Conservation (phyloP, 108 stramenopile genomes). For the Chaetoceros muelleri region DNA sequence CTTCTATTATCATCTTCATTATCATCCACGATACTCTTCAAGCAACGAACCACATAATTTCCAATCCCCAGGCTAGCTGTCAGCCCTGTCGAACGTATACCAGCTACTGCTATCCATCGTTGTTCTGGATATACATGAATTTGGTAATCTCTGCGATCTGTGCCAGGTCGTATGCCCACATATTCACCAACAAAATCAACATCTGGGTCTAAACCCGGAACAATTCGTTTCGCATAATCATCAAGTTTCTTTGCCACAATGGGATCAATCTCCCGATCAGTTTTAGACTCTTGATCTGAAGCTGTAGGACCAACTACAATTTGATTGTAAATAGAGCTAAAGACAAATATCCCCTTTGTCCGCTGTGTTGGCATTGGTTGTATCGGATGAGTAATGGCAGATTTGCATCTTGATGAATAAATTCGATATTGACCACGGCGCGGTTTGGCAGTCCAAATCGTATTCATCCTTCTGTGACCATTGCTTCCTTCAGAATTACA, state of each 20-base stretch:
- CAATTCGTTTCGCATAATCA: constrained; percentile 18
- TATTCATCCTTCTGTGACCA: no score
- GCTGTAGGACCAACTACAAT: constrained; percentile 83
- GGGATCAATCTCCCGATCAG: constrained; percentile 35
- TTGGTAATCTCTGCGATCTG: constrained; percentile 65
- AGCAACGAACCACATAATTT: constrained; percentile 36
- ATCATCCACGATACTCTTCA: constrained; percentile 16
- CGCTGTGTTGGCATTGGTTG: constrained; percentile 69
- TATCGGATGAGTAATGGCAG: constrained; percentile 41
- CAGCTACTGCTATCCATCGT: constrained; percentile 58
- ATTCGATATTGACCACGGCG: constrained; percentile 63
- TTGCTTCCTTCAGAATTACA: neutral
- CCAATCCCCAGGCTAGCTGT: constrained; percentile 73
- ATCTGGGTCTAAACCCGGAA: constrained; percentile 23
- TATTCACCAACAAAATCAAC: constrained; percentile 45
- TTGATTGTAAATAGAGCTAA: constrained; percentile 61
- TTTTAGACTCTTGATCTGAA: constrained; percentile 40
- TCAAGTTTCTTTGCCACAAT: constrained; percentile 32
- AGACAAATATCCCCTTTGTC: constrained; percentile 76
- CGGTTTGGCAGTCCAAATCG: constrained; percentile 31
- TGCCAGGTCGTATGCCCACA: constrained; percentile 73
- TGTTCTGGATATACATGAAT: constrained; percentile 25
- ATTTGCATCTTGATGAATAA: constrained; percentile 17
- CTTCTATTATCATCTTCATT: neutral
- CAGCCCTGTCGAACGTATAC: constrained; percentile 71